phyloP scores from a whole-genome alignment of 2,329 filamentous ascomycete genomes.

The Chaetothyriales sp. region DNA sequence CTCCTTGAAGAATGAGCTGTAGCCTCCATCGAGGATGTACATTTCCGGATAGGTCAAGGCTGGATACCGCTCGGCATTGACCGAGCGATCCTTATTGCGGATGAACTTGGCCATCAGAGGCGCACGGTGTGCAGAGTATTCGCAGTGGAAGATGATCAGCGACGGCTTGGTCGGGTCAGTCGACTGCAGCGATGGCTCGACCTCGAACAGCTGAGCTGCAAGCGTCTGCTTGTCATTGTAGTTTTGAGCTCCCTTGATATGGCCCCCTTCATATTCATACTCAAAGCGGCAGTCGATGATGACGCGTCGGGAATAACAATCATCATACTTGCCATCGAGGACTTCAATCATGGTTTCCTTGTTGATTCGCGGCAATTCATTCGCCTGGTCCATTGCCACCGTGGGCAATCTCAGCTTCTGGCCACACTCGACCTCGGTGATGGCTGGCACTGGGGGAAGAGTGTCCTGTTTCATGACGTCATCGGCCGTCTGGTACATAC shows the following conservation, averaged over 20 bases:
- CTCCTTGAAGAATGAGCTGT: constrained; percentile 78
- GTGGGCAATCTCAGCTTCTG: constrained; percentile 57
- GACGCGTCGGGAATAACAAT: constrained; percentile 64
- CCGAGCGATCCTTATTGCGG: constrained; percentile 71
- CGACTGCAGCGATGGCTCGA: constrained; percentile 20
- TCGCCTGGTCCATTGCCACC: constrained; percentile 64
- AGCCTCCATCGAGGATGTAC: constrained; percentile 92
- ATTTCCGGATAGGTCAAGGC: constrained; percentile 88
- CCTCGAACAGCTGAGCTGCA: constrained; percentile 61
- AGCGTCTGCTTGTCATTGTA: constrained; percentile 92
- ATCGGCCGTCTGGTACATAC: constrained; percentile 91
- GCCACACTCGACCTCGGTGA: constrained; percentile 62
- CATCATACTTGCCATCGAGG: constrained; percentile 68
- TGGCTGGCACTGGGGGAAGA: constrained; percentile 49
- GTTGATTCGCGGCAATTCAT: constrained; percentile 77
- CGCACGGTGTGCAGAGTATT: constrained; percentile 92
- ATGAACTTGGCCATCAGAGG: constrained; percentile 93
- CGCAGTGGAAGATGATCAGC: constrained; percentile 87
- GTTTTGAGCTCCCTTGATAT: constrained; percentile 87
- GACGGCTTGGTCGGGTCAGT: constrained; percentile 50
- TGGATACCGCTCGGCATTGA: constrained; percentile 78
- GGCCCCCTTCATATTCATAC: constrained; percentile 94
- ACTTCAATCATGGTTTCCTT: constrained; percentile 72
- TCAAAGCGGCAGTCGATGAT: constrained; percentile 96
- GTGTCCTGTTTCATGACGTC: constrained; percentile 70